Conservation (phyloP, 345 rosid genomes). For the Atalantia buxifolia region DNA sequence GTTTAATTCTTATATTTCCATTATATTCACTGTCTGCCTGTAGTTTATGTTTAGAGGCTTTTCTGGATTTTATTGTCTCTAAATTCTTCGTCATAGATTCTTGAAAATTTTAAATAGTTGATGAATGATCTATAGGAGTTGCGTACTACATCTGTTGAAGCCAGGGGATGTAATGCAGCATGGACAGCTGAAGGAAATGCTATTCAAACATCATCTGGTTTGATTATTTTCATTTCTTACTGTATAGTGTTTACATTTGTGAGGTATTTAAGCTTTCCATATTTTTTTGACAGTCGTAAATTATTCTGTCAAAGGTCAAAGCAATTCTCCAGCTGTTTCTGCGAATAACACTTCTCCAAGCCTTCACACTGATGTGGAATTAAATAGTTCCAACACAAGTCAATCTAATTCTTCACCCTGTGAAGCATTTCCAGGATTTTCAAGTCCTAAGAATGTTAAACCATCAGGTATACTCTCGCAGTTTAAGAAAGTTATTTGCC, state of each 20-base stretch:
- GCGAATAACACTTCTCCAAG: slow-evolving; percentile 33
- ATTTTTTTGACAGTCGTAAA: slow-evolving; percentile 14
- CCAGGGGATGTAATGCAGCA: slow-evolving; percentile 33
- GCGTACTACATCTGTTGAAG: slow-evolving; percentile 33
- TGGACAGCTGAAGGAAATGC: slow-evolving; percentile 46
- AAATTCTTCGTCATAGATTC: slow-evolving; percentile 16
- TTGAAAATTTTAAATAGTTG: slow-evolving; percentile 16
- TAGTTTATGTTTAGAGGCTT: neutral
- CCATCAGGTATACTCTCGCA: slow-evolving; percentile 47
- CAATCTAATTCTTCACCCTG: slow-evolving; percentile 38
- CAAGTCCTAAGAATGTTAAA: slow-evolving; percentile 53
- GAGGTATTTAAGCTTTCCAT: neutral
- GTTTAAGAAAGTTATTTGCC: neutral
- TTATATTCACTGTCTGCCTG: neutral
- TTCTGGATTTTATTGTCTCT: neutral
- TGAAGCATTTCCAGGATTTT: slow-evolving; percentile 74
- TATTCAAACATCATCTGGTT: slow-evolving; percentile 43
- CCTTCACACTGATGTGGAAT: slow-evolving; percentile 27
- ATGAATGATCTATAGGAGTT: slow-evolving; percentile 45
- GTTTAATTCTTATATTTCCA: neutral
- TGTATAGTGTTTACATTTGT: slow-evolving; percentile 19
- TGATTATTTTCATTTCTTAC: slow-evolving; percentile 26
- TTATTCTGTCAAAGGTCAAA: slow-evolving; percentile 38
- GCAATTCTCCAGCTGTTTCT: slow-evolving; percentile 31
- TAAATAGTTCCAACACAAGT: slow-evolving; percentile 32